Evolutionary conservation across 2,329 filamentous ascomycete species (phyloP).

Genomic region (Chalaropsis thielavioides): DNA sequence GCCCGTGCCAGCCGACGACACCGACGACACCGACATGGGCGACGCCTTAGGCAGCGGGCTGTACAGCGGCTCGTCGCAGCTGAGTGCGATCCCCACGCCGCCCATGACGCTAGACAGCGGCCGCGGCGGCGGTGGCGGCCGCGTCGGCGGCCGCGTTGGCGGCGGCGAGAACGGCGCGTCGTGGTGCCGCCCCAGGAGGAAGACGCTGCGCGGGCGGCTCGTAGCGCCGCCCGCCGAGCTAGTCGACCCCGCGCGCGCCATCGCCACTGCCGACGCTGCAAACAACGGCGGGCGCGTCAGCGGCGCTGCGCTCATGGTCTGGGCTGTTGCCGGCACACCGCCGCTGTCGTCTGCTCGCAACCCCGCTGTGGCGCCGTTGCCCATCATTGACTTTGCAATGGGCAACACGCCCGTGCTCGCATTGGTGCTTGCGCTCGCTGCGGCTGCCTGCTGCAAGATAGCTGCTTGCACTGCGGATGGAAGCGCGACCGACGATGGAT

Average conservation of each 20-base stretch:
- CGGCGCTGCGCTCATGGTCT: not conserved
- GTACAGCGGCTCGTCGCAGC: slow-evolving; percentile 9
- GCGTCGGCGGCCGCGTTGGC: no score
- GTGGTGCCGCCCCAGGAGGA: slow-evolving; percentile 7
- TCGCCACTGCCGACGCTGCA: slow-evolving; percentile 9
- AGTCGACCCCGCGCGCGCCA: slow-evolving; percentile 2
- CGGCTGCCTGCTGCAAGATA: not conserved
- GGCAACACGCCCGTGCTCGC: not conserved
- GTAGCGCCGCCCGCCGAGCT: not conserved
- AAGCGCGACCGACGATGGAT: not conserved
- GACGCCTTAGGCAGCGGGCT: not conserved
- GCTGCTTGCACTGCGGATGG: not conserved
- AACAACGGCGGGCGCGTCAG: not conserved
- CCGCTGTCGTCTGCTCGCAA: not conserved
- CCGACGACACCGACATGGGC: slow-evolving; percentile 12
- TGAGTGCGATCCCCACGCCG: slow-evolving; percentile 10
- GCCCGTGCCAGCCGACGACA: not conserved
- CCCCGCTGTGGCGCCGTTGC: not conserved
- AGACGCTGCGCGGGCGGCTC: slow-evolving; percentile 8
- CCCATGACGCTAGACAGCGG: not conserved
- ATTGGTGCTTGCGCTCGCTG: not conserved
- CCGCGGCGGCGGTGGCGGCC: not conserved
- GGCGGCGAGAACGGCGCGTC: slow-evolving; percentile 10
- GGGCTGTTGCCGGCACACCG: no score
- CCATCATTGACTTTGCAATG: slow-evolving; percentile 9